Evolutionary conservation across 73 alveolate species (phyloP), one percentile per base, ranked within the genome.

Genomic region (Strombidium stylifer): DNA sequence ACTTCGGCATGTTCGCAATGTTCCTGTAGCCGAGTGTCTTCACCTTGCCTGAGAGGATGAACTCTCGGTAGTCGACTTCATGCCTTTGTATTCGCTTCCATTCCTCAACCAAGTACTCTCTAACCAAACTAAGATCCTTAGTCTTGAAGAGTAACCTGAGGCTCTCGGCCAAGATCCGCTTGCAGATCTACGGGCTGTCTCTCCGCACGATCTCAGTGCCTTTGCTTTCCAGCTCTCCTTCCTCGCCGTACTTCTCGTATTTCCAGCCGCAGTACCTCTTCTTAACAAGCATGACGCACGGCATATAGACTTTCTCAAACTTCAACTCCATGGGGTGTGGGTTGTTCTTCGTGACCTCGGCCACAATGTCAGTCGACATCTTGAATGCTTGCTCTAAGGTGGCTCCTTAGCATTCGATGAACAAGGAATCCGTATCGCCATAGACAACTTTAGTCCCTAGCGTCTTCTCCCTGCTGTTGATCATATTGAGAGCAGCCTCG

Each of bases 381-480:
- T 69, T 74, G 69, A 93, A 86, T 0, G 98, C 95, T 59, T 93
- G 76, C 70, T 93, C 96, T 8, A 84, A 49, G n/a, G 90, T 60
- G 69, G 81, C 52, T 25, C 93, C 96, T 56, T 79, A 75, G 19
- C 91, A 76, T 28, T 82, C 56, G 15, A 96, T 91, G 74, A 97
- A 95, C 64, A 96, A 59, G 18, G 99, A 94, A 69, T 96, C 99
- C 16, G 99, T 97, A 76, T 97, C 99, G 19, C 99, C 99, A 86
- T 97, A 97, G 36, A 97, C 84, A 42, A 97, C 98, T 79, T 87
- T 84, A 35, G 96, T 93, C 20, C 86, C 92, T 78, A 85, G 71
- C 44, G 46, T 61, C 37, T 76, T 72, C 21, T 82, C 86, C 54
- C 48, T 58, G 19, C 69, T 71, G 55, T 91, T 88, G 14, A 92